phyloP scores from a whole-genome alignment of 225 moss, liverwort and hornwort species.

The Antitrichia curtipendula region DNA sequence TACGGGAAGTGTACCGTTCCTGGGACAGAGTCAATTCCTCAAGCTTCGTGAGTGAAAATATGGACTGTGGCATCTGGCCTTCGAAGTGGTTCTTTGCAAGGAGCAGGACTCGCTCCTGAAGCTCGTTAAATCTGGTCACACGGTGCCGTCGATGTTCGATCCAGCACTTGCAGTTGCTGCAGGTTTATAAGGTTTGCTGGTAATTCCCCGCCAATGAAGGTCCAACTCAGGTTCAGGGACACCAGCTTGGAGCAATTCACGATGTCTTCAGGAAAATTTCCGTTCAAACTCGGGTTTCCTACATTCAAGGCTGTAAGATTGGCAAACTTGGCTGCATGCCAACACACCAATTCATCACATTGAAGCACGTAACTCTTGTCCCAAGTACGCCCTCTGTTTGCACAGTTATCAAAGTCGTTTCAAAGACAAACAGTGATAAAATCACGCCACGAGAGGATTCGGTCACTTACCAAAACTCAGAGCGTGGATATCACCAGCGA shows the following conservation, averaged over 20 bases:
- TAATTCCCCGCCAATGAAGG: background rate
- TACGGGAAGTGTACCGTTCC: background rate
- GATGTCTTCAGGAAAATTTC: background rate
- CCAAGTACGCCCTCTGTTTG: background rate
- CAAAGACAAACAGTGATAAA: background rate
- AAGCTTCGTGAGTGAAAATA: background rate
- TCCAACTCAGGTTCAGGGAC: background rate
- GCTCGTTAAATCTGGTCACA: background rate
- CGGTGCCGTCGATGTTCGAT: background rate
- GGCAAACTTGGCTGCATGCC: background rate
- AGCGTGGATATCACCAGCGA: background rate
- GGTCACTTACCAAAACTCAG: background rate
- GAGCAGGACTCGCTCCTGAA: background rate
- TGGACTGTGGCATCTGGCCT: background rate
- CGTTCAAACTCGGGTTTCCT: background rate
- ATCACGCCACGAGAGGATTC: no score
- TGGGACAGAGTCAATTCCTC: background rate
- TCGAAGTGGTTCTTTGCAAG: background rate
- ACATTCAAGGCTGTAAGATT: background rate
- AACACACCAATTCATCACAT: background rate
- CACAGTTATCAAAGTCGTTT: background rate
- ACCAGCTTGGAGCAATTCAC: background rate
- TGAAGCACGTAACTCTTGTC: background rate
- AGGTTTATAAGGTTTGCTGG: background rate
- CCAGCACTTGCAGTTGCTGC: background rate